Evolutionary conservation across 495 filamentous ascomycete species (phyloP), one percentile per base, ranked within the genome.

Genomic region (Podospora pseudoanserina): DNA sequence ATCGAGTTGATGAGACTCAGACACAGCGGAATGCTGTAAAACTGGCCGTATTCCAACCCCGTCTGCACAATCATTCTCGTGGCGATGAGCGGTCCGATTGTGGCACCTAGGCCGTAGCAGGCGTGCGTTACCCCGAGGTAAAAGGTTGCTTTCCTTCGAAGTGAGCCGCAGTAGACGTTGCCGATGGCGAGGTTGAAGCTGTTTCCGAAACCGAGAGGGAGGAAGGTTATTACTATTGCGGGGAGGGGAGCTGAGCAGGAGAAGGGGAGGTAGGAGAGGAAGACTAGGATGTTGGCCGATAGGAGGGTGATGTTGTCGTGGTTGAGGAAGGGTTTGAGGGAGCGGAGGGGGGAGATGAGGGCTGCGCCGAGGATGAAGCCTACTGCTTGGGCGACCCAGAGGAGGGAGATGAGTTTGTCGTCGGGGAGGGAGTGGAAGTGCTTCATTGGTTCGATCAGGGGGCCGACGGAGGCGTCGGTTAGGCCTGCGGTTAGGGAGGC

Each of bases 361-460:
- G 89, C 87, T 2, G 91, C 91, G 3, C 89, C 90, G 57, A 83
- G 72, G 72, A 93, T 88, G 79, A 92, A 96, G 23, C 92, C 92
- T 18, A 90, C 63, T 0, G 92, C 92, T 70, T 91, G 91, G 55
- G 88, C 83, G 28, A 97, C 84, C 81, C 94, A 95, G 72, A 96
- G 89, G 7, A 93, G 77, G 13, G 91, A 92, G 27, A 93, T 88
- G 26, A 91, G 27, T n/a, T 13, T 66, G 49, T 49, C 39, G 11
- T 65, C 5, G 13, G 28, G 72, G 18, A 72, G 67, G 54, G 18
- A 20, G 57, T 39, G 27, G 34, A 63, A 19, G n/a, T 73, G 77
- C 70, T 86, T 82, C 71, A 94, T 89, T 69, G 90, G 89, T 1
- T 91, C 91, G 71, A 94, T 88, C 58, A 94, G 71, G 34, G 90